Conservation (phyloP, 352 stramenopile species). For the Elongisporangium senticosum region DNA sequence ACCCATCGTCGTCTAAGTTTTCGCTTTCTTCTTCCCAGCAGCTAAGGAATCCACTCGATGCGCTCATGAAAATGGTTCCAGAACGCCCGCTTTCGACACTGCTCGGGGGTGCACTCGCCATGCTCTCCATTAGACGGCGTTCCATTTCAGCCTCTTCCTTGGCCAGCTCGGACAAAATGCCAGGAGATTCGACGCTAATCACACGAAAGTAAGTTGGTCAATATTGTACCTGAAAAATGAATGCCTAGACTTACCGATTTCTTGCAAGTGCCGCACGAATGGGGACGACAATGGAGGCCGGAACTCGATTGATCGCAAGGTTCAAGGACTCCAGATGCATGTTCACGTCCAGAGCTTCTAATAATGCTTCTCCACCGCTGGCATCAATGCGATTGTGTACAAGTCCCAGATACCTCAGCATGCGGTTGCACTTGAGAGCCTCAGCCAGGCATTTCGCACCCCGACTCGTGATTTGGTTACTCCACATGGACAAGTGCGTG, state of each 20-base stretch:
- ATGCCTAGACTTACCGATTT: constrained; percentile 35
- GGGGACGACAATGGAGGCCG: constrained; percentile 31
- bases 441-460: constrained; percentile 45
- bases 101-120: background rate
- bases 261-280: constrained; percentile 42
- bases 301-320: constrained; percentile 50
- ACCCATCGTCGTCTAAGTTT: constrained; percentile 28
- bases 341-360: constrained; percentile 65
- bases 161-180: constrained; percentile 24
- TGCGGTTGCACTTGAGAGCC: constrained; percentile 56
- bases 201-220: background rate
- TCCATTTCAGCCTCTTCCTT: constrained; percentile 41
- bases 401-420: constrained; percentile 53
- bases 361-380: constrained; percentile 35
- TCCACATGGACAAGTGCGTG: constrained; percentile 44
- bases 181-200: background rate
- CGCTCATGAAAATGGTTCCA: constrained; percentile 9
- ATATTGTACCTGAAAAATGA: background rate
- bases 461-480: constrained; percentile 56
- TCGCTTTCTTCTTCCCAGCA: constrained; percentile 41
- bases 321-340: constrained; percentile 53
- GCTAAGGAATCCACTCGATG: constrained; percentile 55
- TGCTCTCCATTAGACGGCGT: constrained; percentile 17
- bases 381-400: constrained; percentile 52
- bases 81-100: background rate